These are phyloP conservation scores for Coemansia sp. DNA, from an alignment of 192 early-diverging fungal species.

Conservation along the genomic window DNA sequence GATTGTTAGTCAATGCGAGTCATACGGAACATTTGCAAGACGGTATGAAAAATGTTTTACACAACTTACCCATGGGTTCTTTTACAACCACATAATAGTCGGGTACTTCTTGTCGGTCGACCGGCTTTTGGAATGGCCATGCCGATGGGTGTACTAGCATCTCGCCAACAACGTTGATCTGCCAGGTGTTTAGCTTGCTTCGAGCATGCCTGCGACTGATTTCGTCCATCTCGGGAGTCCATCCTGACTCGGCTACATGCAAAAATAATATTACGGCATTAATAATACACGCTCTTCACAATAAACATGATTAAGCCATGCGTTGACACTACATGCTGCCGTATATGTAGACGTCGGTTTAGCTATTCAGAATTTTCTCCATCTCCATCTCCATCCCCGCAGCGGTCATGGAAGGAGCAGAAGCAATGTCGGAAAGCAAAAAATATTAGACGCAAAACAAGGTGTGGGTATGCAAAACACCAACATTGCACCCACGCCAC, in stretches of 20 bases:
- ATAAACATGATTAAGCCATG: too few species aligned
- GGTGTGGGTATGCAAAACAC: neutral
- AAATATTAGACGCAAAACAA: neutral
- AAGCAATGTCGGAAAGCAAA: neutral
- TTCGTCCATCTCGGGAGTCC: constrained; percentile 86
- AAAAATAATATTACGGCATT: neutral
- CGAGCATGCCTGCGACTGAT: constrained; percentile 37
- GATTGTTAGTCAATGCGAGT: neutral
- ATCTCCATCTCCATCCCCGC: too few species aligned
- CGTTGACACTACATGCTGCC: too few species aligned
- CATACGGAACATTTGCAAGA: too few species aligned
- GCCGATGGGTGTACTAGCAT: constrained; percentile 72
- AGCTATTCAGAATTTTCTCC: too few species aligned
- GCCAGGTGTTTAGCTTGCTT: constrained; percentile 53
- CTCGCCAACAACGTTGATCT: constrained; percentile 71
- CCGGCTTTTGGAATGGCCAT: constrained; percentile 95
- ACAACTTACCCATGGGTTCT: constrained; percentile 78
- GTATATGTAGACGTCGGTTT: too few species aligned
- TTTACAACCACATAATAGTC: constrained; percentile 97
- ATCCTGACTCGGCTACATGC: constrained; percentile 75
- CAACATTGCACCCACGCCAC: constrained; percentile 7
- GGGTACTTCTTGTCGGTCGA: constrained; percentile 80
- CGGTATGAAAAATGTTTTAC: neutral
- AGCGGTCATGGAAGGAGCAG: too few species aligned
- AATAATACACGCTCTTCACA: too few species aligned